These are phyloP conservation scores for Avena atlantica DNA, from an alignment of 176 grass and related monocot genomes.

Conservation along the genomic window DNA sequence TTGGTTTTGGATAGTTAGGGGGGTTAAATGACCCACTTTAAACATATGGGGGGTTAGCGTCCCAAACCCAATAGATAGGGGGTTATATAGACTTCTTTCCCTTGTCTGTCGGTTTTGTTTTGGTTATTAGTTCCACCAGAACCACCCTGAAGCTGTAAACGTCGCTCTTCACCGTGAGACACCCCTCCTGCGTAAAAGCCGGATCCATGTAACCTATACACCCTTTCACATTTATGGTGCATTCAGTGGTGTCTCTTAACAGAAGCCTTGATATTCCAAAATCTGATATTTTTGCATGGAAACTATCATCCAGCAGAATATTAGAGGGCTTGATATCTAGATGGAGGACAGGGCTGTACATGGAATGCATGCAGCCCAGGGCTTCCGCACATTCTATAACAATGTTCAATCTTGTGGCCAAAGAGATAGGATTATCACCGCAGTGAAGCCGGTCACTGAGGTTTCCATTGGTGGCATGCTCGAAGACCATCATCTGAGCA, in stretches of 20 bases:
- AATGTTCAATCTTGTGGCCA: not conserved
- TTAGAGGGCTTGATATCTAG: slow-evolving; percentile 15
- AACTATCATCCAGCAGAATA: not conserved
- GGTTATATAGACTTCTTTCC: not conserved
- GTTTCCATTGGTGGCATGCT: not conserved
- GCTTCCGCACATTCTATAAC: slow-evolving; percentile 20
- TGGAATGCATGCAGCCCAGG: slow-evolving; percentile 19
- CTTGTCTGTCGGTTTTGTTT: not conserved
- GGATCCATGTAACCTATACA: slow-evolving; percentile 37
- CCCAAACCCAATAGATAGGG: too few relatives aligned
- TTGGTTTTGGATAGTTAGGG: too few relatives aligned
- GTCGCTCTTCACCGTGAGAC: not conserved
- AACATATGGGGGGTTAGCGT: too few relatives aligned
- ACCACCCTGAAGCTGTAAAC: not conserved
- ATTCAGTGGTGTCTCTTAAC: not conserved
- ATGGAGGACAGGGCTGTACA: not conserved
- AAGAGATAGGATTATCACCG: not conserved
- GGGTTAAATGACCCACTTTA: too few relatives aligned
- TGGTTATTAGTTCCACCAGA: slow-evolving; percentile 1
- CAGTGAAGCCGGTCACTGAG: not conserved
- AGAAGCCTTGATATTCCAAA: slow-evolving; percentile 34
- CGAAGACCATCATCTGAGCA: not conserved
- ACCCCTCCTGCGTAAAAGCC: not conserved
- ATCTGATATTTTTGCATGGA: slow-evolving; percentile 18
- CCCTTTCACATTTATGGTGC: not conserved